Percentiles rank a stretch among this genome's conserved stretches.
Conservation (phyloP, 352 stramenopile genomes). For the Phytophthora lateralis region DNA sequence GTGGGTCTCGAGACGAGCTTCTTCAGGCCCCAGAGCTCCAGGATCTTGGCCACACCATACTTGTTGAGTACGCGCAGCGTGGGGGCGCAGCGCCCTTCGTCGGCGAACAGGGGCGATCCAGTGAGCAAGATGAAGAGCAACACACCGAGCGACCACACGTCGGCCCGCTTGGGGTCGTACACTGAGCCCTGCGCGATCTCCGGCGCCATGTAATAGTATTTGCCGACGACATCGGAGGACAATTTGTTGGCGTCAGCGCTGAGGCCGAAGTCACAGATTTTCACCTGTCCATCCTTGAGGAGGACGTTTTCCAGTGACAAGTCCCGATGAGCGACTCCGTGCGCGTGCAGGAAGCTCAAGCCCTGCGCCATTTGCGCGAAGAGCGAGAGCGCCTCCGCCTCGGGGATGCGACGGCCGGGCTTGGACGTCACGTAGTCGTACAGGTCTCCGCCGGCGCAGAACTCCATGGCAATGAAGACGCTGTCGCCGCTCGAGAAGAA, state of each 20-base stretch:
- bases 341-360: slow-evolving; percentile 51
- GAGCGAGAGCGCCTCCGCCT: slow-evolving; percentile 48
- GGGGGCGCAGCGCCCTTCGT: slow-evolving; percentile 43
- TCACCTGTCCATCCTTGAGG: slow-evolving; percentile 45
- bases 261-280: slow-evolving; percentile 76
- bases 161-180: slow-evolving; percentile 56
- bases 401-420: slow-evolving; percentile 32
- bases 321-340: slow-evolving; percentile 60
- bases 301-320: slow-evolving; percentile 73
- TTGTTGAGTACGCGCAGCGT: slow-evolving; percentile 55
- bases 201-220: slow-evolving; percentile 79
- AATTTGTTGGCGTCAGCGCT: slow-evolving; percentile 45
- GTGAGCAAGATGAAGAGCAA: slow-evolving; percentile 78
- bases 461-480: slow-evolving; percentile 71
- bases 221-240: slow-evolving; percentile 56
- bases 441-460: slow-evolving; percentile 65
- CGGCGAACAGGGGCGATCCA: slow-evolving; percentile 49
- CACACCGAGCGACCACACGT: slow-evolving; percentile 73
- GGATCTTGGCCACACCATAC: slow-evolving; percentile 57
- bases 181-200: slow-evolving; percentile 42
- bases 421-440: slow-evolving; percentile 55
- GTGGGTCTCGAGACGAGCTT: slow-evolving; percentile 33
- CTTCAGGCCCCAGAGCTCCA: slow-evolving; percentile 66
- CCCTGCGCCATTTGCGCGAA: slow-evolving; percentile 53
- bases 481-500: slow-evolving; percentile 55